A percentile compares a stretch with the other conserved stretches of the same genome.
phyloP scores from a whole-genome alignment of 164 flowering plant species.

The Nelumbo lutea region DNA sequence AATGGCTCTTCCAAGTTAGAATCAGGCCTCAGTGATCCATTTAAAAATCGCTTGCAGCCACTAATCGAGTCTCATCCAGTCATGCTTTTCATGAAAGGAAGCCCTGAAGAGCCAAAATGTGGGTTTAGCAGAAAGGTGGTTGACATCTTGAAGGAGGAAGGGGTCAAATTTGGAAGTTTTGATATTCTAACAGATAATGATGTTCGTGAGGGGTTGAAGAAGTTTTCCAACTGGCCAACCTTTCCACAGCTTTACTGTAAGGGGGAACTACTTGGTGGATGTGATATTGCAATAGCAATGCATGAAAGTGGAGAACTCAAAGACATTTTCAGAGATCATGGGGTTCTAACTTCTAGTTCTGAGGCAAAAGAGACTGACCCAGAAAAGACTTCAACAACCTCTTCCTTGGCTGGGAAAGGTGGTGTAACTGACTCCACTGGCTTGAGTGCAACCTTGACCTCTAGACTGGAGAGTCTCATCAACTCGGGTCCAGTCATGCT shows the following conservation, averaged over 20 bases:
- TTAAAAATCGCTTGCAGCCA: conserved; percentile 48
- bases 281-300: conserved; percentile 81
- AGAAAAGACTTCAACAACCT: conserved; percentile 4
- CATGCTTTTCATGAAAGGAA: conserved; percentile 97
- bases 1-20: conserved; percentile 35
- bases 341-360: conserved; percentile 28
- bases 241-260: conserved; percentile 93
- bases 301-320: conserved; percentile 86
- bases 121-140: conserved; percentile 89
- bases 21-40: conserved; percentile 29
- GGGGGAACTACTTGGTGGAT: conserved; percentile 93
- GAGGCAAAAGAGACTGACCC: conserved; percentile 20
- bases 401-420: conserved; percentile 27
- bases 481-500: conserved; percentile 69
- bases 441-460: conserved; percentile 39
- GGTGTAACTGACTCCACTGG: conserved; percentile 58
- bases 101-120: conserved; percentile 72
- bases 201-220: conserved; percentile 86
- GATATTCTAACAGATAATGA: conserved; percentile 75
- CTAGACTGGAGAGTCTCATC: conserved; percentile 48
- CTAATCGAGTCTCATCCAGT: conserved; percentile 63
- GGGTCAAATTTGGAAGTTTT: conserved; percentile 78
- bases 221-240: conserved; percentile 90
- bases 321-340: conserved; percentile 68
- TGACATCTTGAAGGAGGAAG: conserved; percentile 62